Percentiles rank a stretch among this genome's conserved stretches.
Evolutionary conservation across 75 land plant species (phyloP).

Genomic region (Pinus albicaulis): DNA sequence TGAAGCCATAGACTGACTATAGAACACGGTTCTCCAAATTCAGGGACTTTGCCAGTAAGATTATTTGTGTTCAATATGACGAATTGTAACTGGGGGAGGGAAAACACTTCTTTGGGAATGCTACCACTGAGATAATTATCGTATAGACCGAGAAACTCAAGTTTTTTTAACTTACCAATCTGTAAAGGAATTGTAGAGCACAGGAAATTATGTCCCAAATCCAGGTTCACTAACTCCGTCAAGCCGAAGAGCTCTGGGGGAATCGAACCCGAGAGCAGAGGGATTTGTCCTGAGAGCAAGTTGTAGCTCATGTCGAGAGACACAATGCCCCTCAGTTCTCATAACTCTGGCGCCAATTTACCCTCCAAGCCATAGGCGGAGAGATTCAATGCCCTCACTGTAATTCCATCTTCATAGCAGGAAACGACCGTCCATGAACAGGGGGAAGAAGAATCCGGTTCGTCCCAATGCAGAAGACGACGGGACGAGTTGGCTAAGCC

Average conservation of each 20-base stretch:
- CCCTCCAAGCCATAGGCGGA: slow-evolving; percentile 35
- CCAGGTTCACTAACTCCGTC: slow-evolving; percentile 9
- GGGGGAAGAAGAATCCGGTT: slow-evolving; percentile 5
- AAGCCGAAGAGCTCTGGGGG: slow-evolving; percentile 16
- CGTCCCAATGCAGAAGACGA: neutral
- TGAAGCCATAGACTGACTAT: slow-evolving; percentile 4
- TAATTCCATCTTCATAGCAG: slow-evolving; percentile 3
- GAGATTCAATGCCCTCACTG: slow-evolving; percentile 25
- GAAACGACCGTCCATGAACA: slow-evolving; percentile 21
- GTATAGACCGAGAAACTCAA: slow-evolving; percentile 23
- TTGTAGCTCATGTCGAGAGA: slow-evolving; percentile 37
- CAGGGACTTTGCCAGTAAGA: slow-evolving; percentile 29
- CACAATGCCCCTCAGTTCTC: slow-evolving; percentile 28
- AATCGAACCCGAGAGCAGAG: slow-evolving; percentile 21
- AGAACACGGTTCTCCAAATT: slow-evolving; percentile 12
- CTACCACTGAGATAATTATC: slow-evolving; percentile 24
- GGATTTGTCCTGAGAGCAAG: slow-evolving; percentile 37
- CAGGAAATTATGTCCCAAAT: slow-evolving; percentile 21
- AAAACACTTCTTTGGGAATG: slow-evolving; percentile 24
- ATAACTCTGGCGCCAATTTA: slow-evolving; percentile 46
- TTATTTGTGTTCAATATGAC: slow-evolving; percentile 28
- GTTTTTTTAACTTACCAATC: slow-evolving; percentile 15
- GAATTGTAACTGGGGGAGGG: slow-evolving; percentile 16
- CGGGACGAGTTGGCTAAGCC: neutral
- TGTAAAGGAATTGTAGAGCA: slow-evolving; percentile 20